Conservation (phyloP, 169 alveolate genomes). For the Cryptosporidium viatorum region DNA sequence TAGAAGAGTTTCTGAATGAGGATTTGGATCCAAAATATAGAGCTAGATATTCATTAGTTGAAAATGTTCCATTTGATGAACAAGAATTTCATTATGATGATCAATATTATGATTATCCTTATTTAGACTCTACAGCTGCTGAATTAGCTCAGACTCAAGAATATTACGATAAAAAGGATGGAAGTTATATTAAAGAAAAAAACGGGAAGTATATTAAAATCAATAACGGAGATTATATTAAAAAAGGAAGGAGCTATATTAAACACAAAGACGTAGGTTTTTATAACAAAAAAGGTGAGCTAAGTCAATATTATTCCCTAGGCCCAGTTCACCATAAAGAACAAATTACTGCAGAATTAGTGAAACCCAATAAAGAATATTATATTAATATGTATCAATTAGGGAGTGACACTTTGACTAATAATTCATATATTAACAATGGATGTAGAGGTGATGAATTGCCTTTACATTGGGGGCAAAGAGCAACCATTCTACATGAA, state of each 20-base stretch:
- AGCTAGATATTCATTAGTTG: slow-evolving; percentile 53
- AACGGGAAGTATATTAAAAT: background rate
- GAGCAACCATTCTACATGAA: slow-evolving; percentile 39
- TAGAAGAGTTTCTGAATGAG: slow-evolving; percentile 35
- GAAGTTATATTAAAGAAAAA: background rate
- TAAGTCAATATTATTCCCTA: background rate
- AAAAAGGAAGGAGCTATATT: background rate
- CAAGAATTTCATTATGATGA: slow-evolving; percentile 28
- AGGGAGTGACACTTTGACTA: background rate
- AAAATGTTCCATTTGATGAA: slow-evolving; percentile 12
- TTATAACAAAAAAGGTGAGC: background rate
- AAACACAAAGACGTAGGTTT: background rate
- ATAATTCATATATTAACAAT: background rate
- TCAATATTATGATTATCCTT: background rate
- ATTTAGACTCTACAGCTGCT: background rate
- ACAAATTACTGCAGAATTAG: background rate
- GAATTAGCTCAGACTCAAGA: background rate
- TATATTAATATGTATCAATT: background rate
- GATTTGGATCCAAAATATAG: slow-evolving; percentile 51
- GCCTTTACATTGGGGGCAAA: slow-evolving; percentile 55
- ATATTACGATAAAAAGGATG: background rate
- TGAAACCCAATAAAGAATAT: background rate
- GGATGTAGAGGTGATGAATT: slow-evolving; percentile 44
- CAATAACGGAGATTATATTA: background rate
- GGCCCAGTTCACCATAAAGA: background rate